Base-by-base conservation (phyloP, 164 flowering plant genomes). In the Aristolochia contorta region DNA sequence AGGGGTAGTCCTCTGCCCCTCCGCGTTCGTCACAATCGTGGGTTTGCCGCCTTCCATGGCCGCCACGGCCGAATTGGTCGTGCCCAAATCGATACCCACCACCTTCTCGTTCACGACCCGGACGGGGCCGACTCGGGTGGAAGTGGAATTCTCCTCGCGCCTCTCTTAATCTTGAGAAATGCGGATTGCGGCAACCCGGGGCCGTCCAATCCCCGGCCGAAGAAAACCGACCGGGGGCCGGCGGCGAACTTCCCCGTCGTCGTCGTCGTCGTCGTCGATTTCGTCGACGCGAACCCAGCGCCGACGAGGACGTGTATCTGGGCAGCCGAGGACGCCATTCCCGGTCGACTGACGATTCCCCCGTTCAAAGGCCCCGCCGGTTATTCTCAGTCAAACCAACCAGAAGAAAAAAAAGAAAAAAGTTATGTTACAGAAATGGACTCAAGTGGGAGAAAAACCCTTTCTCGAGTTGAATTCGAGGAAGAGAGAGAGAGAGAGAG, bases 41-140 rank as follows among this genome's bases (percentile, higher is more conserved):
- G 97, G 97, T 73, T 89, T 82, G 22, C 88, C 88, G 8, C 88
- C 88, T 48, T 83, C 88, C 88, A 83, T 83, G 1, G 84, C 88
- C 6, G 84, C 88, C 56, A 83, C 88, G 1, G 88, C 88, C 0
- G 88, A 83, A 60, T 83, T 83, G 33, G 88, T 83, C 0, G 88
- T 83, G 0, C 88, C 88, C 4, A 83, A 72, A 57, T 83, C 88
- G 30, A 83, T 83, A 13, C 88, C 88, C 8, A 83, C 85, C 12
- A 83, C 88, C 56, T 83, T 83, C 74, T 83, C 88, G 19, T 55
- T 59, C 49, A 74, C 81, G 15, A 81, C 79, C 43, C 78, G 64
- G 15, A 81, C 60, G 8, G 84, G 82, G n/a, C 66, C 72, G 2
- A 37, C 43, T 37, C 12, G 53, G 15, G 8, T 43, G 6, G 24